Evolutionary conservation across 2,329 filamentous ascomycete species (phyloP).

Genomic region (Hymenoscyphus scutula): DNA sequence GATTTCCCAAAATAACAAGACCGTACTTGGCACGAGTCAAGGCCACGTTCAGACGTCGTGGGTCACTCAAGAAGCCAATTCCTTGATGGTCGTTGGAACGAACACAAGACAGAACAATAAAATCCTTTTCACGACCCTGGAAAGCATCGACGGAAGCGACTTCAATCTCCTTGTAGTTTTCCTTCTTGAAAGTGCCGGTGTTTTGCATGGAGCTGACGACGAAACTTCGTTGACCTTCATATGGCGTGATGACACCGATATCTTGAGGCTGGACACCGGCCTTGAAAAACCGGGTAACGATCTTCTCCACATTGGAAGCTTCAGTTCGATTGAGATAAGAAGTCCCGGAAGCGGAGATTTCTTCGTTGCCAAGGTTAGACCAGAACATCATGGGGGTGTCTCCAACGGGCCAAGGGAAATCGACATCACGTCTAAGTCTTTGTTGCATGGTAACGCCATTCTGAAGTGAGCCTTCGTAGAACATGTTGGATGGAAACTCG

Average conservation of each 20-base stretch:
- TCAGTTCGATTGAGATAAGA: slow-evolving; percentile 98
- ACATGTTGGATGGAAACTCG: slow-evolving; percentile 99
- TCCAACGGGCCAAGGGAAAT: slow-evolving; percentile 94
- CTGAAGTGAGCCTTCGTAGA: slow-evolving; percentile 95
- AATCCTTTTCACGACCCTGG: slow-evolving; percentile 98
- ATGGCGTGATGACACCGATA: slow-evolving; percentile 97
- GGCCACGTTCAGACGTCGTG: slow-evolving; percentile 93
- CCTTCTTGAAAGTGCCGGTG: slow-evolving; percentile 95
- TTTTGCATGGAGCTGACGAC: slow-evolving; percentile 99
- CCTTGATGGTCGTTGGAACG: slow-evolving; percentile 98
- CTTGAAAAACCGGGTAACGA: slow-evolving; percentile 98
- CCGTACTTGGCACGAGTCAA: slow-evolving; percentile 96
- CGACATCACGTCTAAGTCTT: slow-evolving; percentile 85
- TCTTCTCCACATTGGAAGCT: slow-evolving; percentile 96
- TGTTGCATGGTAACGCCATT: slow-evolving; percentile 92
- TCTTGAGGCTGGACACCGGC: slow-evolving; percentile 90
- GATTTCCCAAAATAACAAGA: slow-evolving; percentile 93
- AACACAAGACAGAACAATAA: slow-evolving; percentile 96
- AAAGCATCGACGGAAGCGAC: slow-evolving; percentile 98
- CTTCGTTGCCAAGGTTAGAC: slow-evolving; percentile 96
- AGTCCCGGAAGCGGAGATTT: slow-evolving; percentile 95
- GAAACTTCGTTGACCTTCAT: slow-evolving; percentile 97
- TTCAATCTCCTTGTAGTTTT: slow-evolving; percentile 97
- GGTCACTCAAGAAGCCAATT: slow-evolving; percentile 97
- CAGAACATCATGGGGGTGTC: slow-evolving; percentile 99